phyloP scores from a whole-genome alignment of 2,329 filamentous ascomycete species.

The Dothistroma septosporum region DNA sequence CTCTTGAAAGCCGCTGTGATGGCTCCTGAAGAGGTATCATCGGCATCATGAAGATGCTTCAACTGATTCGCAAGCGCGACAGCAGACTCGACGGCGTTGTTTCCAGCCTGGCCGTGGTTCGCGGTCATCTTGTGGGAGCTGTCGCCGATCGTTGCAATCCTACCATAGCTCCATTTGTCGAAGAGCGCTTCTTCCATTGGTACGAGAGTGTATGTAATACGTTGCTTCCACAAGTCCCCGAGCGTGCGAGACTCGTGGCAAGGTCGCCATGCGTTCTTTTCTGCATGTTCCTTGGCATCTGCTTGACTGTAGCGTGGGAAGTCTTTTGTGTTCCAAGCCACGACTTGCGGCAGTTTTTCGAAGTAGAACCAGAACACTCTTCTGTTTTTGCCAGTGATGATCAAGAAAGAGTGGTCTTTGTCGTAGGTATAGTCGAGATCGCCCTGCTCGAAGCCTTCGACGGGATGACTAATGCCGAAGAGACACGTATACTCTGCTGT shows the following conservation, averaged over 20 bases:
- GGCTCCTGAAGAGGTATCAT: slow-evolving; percentile 2
- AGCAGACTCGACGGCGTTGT: slow-evolving; percentile 26
- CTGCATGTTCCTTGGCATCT: slow-evolving; percentile 32
- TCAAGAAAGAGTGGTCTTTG: slow-evolving; percentile 27
- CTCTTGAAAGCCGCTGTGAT: slow-evolving; percentile 12
- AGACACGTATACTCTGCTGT: slow-evolving; percentile 34
- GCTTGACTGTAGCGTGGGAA: slow-evolving; percentile 35
- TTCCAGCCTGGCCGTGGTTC: slow-evolving; percentile 23
- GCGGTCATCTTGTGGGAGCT: slow-evolving; percentile 28
- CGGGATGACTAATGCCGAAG: slow-evolving; percentile 39
- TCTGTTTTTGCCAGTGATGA: slow-evolving; percentile 31
- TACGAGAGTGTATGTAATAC: slow-evolving; percentile 30
- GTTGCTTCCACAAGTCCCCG: slow-evolving; percentile 32
- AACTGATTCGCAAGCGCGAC: slow-evolving; percentile 26
- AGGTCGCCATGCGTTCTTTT: slow-evolving; percentile 22
- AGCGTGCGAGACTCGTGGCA: slow-evolving; percentile 30
- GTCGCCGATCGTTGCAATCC: slow-evolving; percentile 28
- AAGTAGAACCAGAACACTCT: slow-evolving; percentile 40
- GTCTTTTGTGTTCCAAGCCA: slow-evolving; percentile 27
- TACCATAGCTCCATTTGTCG: slow-evolving; percentile 25
- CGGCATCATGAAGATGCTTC: slow-evolving; percentile 12
- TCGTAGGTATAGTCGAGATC: slow-evolving; percentile 23
- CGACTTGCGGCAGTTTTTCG: slow-evolving; percentile 29
- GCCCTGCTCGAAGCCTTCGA: slow-evolving; percentile 18
- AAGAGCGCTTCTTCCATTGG: slow-evolving; percentile 26